Percentiles rank a stretch among this genome's conserved stretches.
phyloP scores from a whole-genome alignment of 176 grass and related monocot genomes.

The Pontederia paniculata region DNA sequence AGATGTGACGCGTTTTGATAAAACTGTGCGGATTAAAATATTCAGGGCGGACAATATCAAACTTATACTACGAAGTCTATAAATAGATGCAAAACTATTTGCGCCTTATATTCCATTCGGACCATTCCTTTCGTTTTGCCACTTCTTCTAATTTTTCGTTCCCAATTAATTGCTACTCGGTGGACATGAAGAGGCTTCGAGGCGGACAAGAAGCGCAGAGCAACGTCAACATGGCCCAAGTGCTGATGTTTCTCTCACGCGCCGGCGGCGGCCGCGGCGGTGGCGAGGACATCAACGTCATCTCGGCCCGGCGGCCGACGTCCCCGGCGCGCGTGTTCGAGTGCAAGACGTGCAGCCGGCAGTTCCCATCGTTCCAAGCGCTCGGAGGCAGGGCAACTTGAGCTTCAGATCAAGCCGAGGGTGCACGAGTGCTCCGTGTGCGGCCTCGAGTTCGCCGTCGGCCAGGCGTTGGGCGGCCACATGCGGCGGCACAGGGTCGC shows the following conservation, averaged over 20 bases:
- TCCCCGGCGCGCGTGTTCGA: constrained; percentile 38
- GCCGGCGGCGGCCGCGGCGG: background rate
- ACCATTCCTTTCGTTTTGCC: too few relatives aligned
- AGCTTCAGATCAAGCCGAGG: constrained; percentile 26
- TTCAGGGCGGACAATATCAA: too few relatives aligned
- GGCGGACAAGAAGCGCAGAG: constrained; percentile 1
- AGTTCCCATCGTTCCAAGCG: constrained; percentile 81
- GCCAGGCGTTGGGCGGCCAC: constrained; percentile 60
- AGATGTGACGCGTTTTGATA: too few relatives aligned
- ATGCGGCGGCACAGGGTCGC: constrained; percentile 55
- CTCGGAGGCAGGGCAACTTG: constrained; percentile 29
- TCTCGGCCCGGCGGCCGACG: background rate
- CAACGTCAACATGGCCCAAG: constrained; percentile 28
- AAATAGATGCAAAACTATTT: too few relatives aligned
- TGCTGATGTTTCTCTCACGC: constrained; percentile 56
- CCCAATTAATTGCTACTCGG: too few relatives aligned
- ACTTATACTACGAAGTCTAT: too few relatives aligned
- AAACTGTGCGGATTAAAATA: too few relatives aligned
- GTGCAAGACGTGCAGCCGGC: constrained; percentile 87
- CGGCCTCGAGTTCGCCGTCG: constrained; percentile 56
- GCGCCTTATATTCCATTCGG: too few relatives aligned
- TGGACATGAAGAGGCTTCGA: constrained; percentile 16
- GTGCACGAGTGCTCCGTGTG: constrained; percentile 52
- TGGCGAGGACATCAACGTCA: background rate
- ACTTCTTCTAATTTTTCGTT: too few relatives aligned